Conservation (phyloP, 1,284 basidiomycete genomes). For the Pholiota adiposa region DNA sequence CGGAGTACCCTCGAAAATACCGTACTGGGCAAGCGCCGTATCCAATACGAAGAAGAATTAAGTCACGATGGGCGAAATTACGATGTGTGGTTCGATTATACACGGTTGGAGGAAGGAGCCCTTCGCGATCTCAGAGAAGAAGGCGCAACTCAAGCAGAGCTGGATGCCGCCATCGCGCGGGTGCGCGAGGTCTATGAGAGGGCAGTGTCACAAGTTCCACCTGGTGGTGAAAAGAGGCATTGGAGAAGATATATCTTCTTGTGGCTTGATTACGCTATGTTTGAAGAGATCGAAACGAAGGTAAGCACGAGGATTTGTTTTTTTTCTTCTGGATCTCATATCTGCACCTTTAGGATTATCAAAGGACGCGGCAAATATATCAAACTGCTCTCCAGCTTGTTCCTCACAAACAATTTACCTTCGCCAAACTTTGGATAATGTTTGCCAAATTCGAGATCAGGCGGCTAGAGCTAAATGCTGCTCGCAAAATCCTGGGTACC, state of each 20-base stretch:
- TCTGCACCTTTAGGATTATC: conserved; percentile 67
- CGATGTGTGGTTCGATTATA: conserved; percentile 98
- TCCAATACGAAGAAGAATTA: conserved; percentile 97
- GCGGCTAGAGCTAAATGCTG: conserved; percentile 80
- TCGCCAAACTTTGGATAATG: conserved; percentile 93
- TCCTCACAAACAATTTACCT: conserved; percentile 96
- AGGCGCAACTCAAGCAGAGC: conserved; percentile 70
- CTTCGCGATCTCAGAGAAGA: conserved; percentile 78
- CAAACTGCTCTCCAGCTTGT: conserved; percentile 89
- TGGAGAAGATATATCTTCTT: conserved; percentile 98
- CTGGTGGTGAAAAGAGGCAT: conserved; percentile 85
- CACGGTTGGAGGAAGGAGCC: conserved; percentile 91
- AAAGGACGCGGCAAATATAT: conserved; percentile 89
- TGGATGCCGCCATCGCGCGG: conserved; percentile 59
- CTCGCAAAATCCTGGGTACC: conserved; percentile 89
- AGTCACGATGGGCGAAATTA: conserved; percentile 90
- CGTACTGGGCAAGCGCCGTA: conserved; percentile 93
- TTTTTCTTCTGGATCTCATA: conserved; percentile 11
- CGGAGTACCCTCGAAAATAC: conserved; percentile 90
- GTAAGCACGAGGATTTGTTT: conserved; percentile 40
- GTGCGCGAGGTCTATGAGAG: conserved; percentile 96
- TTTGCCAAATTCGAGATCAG: conserved; percentile 95
- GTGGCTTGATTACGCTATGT: conserved; percentile 96
- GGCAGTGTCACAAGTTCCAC: conserved; percentile 95
- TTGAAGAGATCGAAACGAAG: conserved; percentile 96